Evolutionary conservation across 2,329 filamentous ascomycete genomes (phyloP).

Genomic region (Pseudogymnoascus sp.): DNA sequence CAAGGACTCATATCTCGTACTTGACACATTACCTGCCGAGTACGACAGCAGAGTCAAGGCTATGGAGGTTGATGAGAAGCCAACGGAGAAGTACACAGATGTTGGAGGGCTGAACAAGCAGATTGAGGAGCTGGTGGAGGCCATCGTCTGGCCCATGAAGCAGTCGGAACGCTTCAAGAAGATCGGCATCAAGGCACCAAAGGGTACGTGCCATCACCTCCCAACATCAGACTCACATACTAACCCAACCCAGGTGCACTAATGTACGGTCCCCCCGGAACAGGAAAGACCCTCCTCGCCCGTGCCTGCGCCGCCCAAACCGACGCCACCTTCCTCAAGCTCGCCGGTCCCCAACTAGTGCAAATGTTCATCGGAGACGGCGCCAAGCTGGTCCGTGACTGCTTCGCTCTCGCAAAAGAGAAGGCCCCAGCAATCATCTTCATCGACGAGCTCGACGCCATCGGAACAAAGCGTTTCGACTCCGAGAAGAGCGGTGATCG

Average conservation of each 20-base stretch:
- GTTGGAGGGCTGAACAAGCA: constrained; percentile 97
- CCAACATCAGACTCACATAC: neutral
- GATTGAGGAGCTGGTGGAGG: constrained; percentile 97
- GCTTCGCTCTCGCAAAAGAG: constrained; percentile 95
- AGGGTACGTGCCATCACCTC: constrained; percentile 55
- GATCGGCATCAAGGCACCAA: constrained; percentile 98
- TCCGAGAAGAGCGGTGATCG: constrained; percentile 96
- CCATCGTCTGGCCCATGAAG: constrained; percentile 99
- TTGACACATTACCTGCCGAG: constrained; percentile 93
- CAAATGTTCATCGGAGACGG: constrained; percentile 99
- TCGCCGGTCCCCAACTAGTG: constrained; percentile 92
- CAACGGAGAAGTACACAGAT: constrained; percentile 97
- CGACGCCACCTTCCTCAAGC: constrained; percentile 96
- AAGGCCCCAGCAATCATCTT: constrained; percentile 99
- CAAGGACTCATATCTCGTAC: constrained; percentile 95
- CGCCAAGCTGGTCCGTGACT: constrained; percentile 94
- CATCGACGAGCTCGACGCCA: constrained; percentile 95
- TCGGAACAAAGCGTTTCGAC: constrained; percentile 99
- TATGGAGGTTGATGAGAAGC: constrained; percentile 99
- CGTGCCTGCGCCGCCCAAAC: constrained; percentile 96
- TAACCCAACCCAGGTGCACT: constrained; percentile 60
- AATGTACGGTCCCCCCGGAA: constrained; percentile 94
- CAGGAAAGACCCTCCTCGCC: constrained; percentile 84
- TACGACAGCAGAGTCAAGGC: constrained; percentile 99
- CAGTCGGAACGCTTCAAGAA: constrained; percentile 99